Conservation (phyloP, 805 yeast species). For the Zygosaccharomyces siamensis region DNA sequence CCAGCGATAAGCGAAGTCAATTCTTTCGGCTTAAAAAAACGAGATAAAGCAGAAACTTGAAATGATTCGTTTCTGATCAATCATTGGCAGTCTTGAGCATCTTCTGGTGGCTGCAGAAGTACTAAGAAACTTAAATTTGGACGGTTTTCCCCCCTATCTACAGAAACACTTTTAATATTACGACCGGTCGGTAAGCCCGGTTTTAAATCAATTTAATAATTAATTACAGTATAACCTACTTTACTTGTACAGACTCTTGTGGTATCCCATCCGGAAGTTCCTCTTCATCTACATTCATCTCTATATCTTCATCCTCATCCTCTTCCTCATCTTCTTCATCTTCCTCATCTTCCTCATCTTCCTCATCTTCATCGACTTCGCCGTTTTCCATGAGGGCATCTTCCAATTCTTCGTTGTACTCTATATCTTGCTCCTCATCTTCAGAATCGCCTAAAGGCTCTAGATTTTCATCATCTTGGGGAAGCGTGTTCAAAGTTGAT, state of each 20-base stretch:
- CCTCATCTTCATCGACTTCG: constrained; percentile 37
- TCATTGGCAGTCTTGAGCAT: no score
- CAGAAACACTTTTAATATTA: not conserved
- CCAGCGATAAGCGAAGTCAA: constrained; percentile 3
- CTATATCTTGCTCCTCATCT: constrained; percentile 48
- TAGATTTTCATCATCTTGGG: constrained; percentile 39
- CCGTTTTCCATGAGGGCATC: constrained; percentile 47
- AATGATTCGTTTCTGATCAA: not conserved
- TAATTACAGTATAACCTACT: constrained; percentile 1
- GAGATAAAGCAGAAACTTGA: not conserved
- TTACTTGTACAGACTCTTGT: not conserved
- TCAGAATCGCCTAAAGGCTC: constrained; percentile 30
- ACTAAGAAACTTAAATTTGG: no score
- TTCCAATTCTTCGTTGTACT: constrained; percentile 62
- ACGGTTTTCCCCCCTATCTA: no score
- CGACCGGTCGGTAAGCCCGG: constrained; percentile 2
- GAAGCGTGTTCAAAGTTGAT: constrained; percentile 57
- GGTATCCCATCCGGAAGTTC: constrained; percentile 4
- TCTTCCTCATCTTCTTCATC: constrained; percentile 36
- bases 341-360: constrained; percentile 36
- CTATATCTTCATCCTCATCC: constrained; percentile 16
- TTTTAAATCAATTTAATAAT: not conserved
- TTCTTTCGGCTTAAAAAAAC: not conserved
- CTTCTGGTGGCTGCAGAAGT: no score
- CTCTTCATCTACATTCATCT: constrained; percentile 1